Percentiles rank a stretch among this genome's conserved stretches.
phyloP scores from a whole-genome alignment of 2,329 filamentous ascomycete genomes.

The Scopulariopsis brevicaulis region DNA sequence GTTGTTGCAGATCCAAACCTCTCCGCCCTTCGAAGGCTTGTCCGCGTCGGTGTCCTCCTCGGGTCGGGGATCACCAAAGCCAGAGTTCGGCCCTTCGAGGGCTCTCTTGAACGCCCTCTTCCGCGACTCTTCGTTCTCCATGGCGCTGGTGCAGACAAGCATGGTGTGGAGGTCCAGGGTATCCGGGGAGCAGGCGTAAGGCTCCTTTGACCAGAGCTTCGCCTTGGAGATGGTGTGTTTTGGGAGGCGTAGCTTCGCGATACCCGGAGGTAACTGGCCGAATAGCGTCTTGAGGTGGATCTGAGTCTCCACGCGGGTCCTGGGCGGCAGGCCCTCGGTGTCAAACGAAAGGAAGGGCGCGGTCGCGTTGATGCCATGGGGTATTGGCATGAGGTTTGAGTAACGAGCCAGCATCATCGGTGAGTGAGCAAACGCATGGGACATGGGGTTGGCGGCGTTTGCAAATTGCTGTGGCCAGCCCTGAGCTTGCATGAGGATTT shows the following conservation, averaged over 20 bases:
- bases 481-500: neutral
- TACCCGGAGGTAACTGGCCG: slow-evolving; percentile 60
- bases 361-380: neutral
- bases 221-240: slow-evolving; percentile 89
- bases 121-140: slow-evolving; percentile 59
- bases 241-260: slow-evolving; percentile 76
- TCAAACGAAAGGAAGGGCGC: slow-evolving; percentile 3
- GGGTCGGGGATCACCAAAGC: slow-evolving; percentile 11
- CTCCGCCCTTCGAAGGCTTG: slow-evolving; percentile 76
- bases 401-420: slow-evolving; percentile 1
- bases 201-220: slow-evolving; percentile 71
- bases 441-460: neutral
- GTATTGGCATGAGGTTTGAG: neutral
- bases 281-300: slow-evolving; percentile 80
- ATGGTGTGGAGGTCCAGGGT: slow-evolving; percentile 70
- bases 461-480: neutral
- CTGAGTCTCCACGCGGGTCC: slow-evolving; percentile 76
- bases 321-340: slow-evolving; percentile 5
- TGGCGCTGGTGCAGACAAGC: slow-evolving; percentile 86
- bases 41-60: slow-evolving; percentile 48
- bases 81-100: slow-evolving; percentile 7
- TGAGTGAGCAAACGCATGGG: neutral
- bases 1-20: slow-evolving; percentile 83
- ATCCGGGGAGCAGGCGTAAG: slow-evolving; percentile 54
- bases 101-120: slow-evolving; percentile 55